phyloP scores from a whole-genome alignment of 2,329 filamentous ascomycete genomes.

The Hymenoscyphus occultus region DNA sequence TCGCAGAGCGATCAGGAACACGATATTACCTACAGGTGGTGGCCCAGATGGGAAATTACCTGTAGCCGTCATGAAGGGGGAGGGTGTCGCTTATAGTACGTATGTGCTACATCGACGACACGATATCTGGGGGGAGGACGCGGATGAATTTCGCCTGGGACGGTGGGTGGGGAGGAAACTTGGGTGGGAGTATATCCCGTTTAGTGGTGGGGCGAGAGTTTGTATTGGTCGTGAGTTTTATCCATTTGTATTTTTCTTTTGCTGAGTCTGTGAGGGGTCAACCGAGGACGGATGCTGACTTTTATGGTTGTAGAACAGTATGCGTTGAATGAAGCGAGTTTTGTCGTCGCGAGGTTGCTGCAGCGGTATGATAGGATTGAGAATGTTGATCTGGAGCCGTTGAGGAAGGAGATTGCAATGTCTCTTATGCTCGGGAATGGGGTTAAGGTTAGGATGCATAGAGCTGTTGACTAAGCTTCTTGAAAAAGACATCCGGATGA shows the following conservation, averaged over 20 bases:
- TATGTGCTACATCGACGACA: slow-evolving; percentile 37
- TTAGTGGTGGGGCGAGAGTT: slow-evolving; percentile 65
- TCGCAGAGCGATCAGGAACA: slow-evolving; percentile 30
- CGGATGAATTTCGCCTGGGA: slow-evolving; percentile 68
- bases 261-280: neutral
- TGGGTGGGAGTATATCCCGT: slow-evolving; percentile 72
- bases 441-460: slow-evolving; percentile 27
- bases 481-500: too few relatives aligned
- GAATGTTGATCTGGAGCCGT: slow-evolving; percentile 17
- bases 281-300: neutral
- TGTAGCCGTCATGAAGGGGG: slow-evolving; percentile 32
- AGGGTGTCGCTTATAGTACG: slow-evolving; percentile 28
- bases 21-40: slow-evolving; percentile 36
- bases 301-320: slow-evolving; percentile 30
- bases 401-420: slow-evolving; percentile 25
- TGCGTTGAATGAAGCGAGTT: slow-evolving; percentile 35
- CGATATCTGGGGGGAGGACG: slow-evolving; percentile 70
- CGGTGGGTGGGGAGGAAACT: slow-evolving; percentile 66
- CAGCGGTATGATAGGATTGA: slow-evolving; percentile 34
- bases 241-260: slow-evolving; percentile 8
- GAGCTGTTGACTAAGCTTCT: slow-evolving; percentile 6
- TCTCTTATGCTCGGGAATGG: slow-evolving; percentile 24
- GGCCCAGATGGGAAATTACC: slow-evolving; percentile 33
- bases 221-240: slow-evolving; percentile 58
- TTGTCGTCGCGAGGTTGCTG: slow-evolving; percentile 33